Evolutionary conservation across 768 basidiomycete species (phyloP), one percentile per base, ranked within the genome.

Genomic region (Pleurotus eryngii): DNA sequence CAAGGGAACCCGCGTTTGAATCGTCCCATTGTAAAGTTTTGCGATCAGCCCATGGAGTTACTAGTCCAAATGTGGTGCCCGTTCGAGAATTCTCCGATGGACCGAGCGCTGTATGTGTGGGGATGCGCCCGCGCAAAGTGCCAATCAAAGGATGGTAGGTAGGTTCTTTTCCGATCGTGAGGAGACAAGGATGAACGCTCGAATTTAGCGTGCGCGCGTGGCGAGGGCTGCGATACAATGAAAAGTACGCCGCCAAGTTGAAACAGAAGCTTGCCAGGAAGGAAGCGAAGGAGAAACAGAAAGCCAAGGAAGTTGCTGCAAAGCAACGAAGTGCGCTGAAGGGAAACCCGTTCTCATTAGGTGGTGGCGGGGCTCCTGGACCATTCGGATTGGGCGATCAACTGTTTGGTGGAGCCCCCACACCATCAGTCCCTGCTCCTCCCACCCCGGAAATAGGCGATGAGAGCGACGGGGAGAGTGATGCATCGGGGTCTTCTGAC

Each of bases 51-150:
- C 0, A 93, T 89, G 90, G 86, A 91, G 61, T 79, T 96, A 18
- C 79, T 95, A 38, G 78, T 90, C 9, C 92, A 95, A 66, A 79
- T 96, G 64, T 95, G 91, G 90, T 94, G 90, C 69, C 94, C 94
- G 0, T 84, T 95, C 63, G 89, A 94, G 65, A 77, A 86, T 38
- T 95, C 90, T 63, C 82, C 87, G 4, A 85, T 87, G 80, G 93
- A 96, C 65, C 81, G 94, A 53, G 89, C 86, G 3, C 72, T 95
- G 47, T 95, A 94, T 63, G 78, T 93, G 18, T 95, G 91, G 87
- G 92, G 85, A 9, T 96, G 93, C 64, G 76, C 89, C 2, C 76
- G 80, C 37, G 70, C 80, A 3, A 67, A 74, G 12, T 96, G 93
- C 72, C 92, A 95, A 67, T 76, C 81, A 55, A 86, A 88, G 70